Evolutionary conservation across 1,139 yeast genomes (phyloP), one percentile per base, ranked within the genome.

Genomic region (Candida sp.): DNA sequence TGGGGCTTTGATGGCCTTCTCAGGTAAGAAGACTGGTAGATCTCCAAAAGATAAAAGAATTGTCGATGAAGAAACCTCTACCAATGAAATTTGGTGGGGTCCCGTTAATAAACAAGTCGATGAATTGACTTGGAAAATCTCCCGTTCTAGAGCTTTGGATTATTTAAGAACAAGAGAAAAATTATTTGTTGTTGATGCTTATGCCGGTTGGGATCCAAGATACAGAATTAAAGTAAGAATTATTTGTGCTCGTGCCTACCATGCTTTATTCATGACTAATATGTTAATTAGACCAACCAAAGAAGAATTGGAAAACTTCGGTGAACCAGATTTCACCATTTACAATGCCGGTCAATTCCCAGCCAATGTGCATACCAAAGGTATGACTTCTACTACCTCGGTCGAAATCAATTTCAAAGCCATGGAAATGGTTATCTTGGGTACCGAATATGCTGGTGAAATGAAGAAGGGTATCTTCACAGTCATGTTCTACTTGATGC

Each of bases 271-370:
- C 76, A 93, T 93, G 99, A 85, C 96, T 61, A 93, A 93, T 66
- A 93, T 93, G 99, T 77, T 93, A 73, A 93, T 93, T 66, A 84
- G 95, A 70, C 99, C 98, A 56, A 84, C 96, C 33, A 82, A 76
- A 33, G 95, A 90, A 72, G 98, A 93, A 72, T 79, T 91, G 61
- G 81, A 75, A 50, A 77, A 84, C 70, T 93, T 89, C 60, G 98
- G 97, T 63, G 96, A 90, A 75, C 99, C 99, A 45, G 98, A 93
- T 67, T 93, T 93, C 77, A 91, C 98, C 56, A 87, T 93, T 61
- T 93, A 95, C 88, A 93, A 93, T 64, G 98, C 97, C 46, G 99
- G 99, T 61, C 96, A 90, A 65, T 93, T 93, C 88, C 98, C 98
- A 44, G 99, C 99, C 44, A 93, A 93, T 71, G 84, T 89, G 49